Evolutionary conservation across 805 yeast species (phyloP), one percentile per base, ranked within the genome.

Genomic region (Teunomyces pallodes): DNA sequence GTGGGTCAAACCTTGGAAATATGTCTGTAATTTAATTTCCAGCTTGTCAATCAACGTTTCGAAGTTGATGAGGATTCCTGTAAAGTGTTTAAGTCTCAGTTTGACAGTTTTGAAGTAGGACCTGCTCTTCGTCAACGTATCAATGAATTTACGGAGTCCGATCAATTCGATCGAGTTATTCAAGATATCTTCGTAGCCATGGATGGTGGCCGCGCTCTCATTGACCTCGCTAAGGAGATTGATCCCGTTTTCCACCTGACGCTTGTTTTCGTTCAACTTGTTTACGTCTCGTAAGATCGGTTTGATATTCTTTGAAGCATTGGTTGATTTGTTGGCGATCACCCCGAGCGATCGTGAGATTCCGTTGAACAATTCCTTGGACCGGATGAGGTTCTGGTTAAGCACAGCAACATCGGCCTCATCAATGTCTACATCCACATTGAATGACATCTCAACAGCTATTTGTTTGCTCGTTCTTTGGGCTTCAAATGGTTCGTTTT

Each of bases 361-460:
- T 39, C 77, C 66, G 1, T 65, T 59, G 8, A 90, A 79, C 36
- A 89, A 66, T 14, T 72, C 74, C 35, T 79, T 77, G 3, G 89
- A 80, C 46, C 81, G 77, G 43, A 74, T 65, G 30, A 91, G 72
- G 46, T 86, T 84, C 58, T 87, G 94, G 45, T 88, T 86, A 29
- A 90, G 75, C 4, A 90, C 90, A 2, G 89, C 84, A 30, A 89
- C 83, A 56, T 90, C 96, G 2, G 91, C 90, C 61, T 86, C 92
- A 58, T 87, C 91, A 2, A 83, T 71, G 57, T 86, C 91, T 17
- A 82, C 66, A 35, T 46, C 47, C 26, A 82, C 66, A 36, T 46
- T 50, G 39, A 50, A 49, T 8, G 52, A 46, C 57, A 54, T 54
- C 7, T 9, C 39, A 16, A 36, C 12, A 26, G 35, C 35, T 32